These are phyloP conservation scores for Linderniella brevidens DNA, from an alignment of 257 asterid genomes.

Conservation along the genomic window DNA sequence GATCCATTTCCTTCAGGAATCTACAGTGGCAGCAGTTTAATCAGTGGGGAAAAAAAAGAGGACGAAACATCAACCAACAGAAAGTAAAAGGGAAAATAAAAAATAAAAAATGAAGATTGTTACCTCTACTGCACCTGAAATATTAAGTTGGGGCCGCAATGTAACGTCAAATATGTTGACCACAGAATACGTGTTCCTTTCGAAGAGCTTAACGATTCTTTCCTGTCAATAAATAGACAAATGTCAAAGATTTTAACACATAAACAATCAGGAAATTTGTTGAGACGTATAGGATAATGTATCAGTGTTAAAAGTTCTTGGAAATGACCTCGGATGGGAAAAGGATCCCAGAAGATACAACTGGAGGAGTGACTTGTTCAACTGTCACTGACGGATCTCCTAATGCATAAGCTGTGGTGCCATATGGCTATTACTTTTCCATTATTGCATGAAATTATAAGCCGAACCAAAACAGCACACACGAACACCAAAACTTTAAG, in stretches of 20 bases:
- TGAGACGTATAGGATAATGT: too few species aligned
- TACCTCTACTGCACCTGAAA: slow-evolving; percentile 88
- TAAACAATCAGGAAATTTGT: slow-evolving; percentile 4
- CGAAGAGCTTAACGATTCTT: slow-evolving; percentile 76
- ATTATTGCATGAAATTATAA: too few species aligned
- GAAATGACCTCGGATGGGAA: slow-evolving; percentile 67
- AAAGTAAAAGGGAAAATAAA: not conserved
- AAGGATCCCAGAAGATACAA: slow-evolving; percentile 51
- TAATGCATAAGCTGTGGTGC: slow-evolving; percentile 62
- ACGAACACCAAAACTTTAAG: too few species aligned
- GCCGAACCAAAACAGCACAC: too few species aligned
- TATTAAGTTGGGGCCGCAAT: slow-evolving; percentile 72
- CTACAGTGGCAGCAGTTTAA: slow-evolving; percentile 20
- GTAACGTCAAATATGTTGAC: slow-evolving; percentile 95
- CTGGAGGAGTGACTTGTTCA: slow-evolving; percentile 76
- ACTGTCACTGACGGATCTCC: slow-evolving; percentile 78
- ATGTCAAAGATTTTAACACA: slow-evolving; percentile 16
- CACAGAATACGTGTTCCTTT: slow-evolving; percentile 81
- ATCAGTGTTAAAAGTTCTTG: slow-evolving; percentile 8
- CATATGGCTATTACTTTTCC: not conserved
- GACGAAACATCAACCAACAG: not conserved
- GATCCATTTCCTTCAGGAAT: slow-evolving; percentile 99
- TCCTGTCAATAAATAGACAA: slow-evolving; percentile 45
- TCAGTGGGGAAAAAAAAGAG: not conserved
- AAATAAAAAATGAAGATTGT: not conserved